These are phyloP conservation scores for Coemansia sp. DNA, from an alignment of 192 early-diverging fungal species.

Conservation along the genomic window DNA sequence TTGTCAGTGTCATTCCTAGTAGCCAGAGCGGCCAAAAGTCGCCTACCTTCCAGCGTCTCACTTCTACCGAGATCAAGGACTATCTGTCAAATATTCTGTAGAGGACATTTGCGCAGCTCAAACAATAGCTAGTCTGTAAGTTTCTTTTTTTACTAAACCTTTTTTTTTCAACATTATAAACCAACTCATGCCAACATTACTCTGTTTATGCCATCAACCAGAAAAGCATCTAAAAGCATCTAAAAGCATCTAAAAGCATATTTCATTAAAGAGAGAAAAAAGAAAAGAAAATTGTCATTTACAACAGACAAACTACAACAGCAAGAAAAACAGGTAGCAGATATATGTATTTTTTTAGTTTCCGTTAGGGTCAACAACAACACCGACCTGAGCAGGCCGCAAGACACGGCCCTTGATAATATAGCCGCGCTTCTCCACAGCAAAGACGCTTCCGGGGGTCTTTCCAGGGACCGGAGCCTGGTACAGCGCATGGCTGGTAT, in stretches of 20 bases:
- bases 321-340: not conserved
- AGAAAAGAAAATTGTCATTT: not conserved
- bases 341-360: constrained; percentile 22
- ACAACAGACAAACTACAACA: not conserved
- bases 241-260: too few relatives aligned
- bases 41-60: constrained; percentile 81
- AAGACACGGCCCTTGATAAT: constrained; percentile 88
- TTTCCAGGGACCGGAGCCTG: constrained; percentile 87
- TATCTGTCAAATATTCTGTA: constrained; percentile 90
- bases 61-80: constrained; percentile 86
- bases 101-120: constrained; percentile 1
- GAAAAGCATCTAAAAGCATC: too few relatives aligned
- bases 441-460: constrained; percentile 82
- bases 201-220: too few relatives aligned
- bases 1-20: constrained; percentile 58
- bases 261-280: not conserved
- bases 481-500: constrained; percentile 92
- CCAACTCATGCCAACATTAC: not conserved
- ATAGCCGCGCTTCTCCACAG: constrained; percentile 94
- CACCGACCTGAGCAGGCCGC: constrained; percentile 94
- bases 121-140: not conserved
- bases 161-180: not conserved
- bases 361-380: constrained; percentile 66
- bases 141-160: not conserved
- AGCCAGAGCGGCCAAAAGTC: constrained; percentile 58